phyloP scores from a whole-genome alignment of 306 rosid genomes.

The Vigna nakashimae region DNA sequence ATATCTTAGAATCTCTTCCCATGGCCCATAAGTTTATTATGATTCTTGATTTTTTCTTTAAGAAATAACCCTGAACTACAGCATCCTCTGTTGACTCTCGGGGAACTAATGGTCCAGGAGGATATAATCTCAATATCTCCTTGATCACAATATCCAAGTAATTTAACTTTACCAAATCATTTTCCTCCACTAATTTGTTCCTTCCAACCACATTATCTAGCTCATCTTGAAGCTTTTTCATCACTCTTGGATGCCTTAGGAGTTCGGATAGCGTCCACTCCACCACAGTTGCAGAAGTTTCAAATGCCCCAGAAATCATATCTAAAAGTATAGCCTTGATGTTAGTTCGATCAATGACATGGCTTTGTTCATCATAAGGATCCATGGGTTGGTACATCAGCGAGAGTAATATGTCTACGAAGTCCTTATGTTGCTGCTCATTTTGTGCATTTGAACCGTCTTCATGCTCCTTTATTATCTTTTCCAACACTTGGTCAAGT shows the following conservation, averaged over 20 bases:
- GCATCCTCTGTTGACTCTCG: conserved; percentile 47
- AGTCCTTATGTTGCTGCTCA: conserved; percentile 3
- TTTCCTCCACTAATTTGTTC: conserved; percentile 49
- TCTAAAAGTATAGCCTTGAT: conserved; percentile 54
- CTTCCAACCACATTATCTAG: conserved; percentile 45
- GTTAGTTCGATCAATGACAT: conserved; percentile 38
- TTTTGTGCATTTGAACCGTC: conserved; percentile 15
- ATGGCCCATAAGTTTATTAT: conserved; percentile 51
- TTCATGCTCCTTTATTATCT: conserved; percentile 49
- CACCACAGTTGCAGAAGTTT: conserved; percentile 32
- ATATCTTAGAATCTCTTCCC: conserved; percentile 47
- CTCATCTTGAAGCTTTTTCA: conserved; percentile 54
- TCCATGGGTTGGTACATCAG: conserved; percentile 40
- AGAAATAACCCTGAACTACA: conserved; percentile 37
- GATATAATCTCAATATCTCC: conserved; percentile 53
- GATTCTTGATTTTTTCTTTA: conserved; percentile 39
- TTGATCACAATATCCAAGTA: conserved; percentile 57
- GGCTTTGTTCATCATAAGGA: conserved; percentile 37
- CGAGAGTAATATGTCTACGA: conserved; percentile 45
- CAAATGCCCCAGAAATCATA: conserved; percentile 48
- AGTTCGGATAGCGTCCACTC: conserved; percentile 58
- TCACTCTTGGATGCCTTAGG: conserved; percentile 50
- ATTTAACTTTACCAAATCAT: conserved; percentile 43
- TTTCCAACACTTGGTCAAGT: conserved; percentile 43
- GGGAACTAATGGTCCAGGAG: conserved; percentile 40